phyloP scores from a whole-genome alignment of 1,139 yeast genomes.

The Entelexis sorbosivorans region DNA sequence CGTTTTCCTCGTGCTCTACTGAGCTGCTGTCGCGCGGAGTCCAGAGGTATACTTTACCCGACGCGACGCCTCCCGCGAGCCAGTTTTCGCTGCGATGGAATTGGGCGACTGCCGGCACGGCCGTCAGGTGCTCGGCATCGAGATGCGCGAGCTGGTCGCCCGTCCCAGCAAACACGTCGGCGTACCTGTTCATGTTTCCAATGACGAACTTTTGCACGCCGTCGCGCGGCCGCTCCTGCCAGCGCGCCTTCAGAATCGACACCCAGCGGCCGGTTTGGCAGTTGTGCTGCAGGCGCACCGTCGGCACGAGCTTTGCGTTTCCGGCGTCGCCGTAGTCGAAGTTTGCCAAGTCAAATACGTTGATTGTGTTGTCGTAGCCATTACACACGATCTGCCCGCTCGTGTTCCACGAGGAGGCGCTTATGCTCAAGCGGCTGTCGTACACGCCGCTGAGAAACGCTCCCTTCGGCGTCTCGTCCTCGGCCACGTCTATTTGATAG shows the following conservation, averaged over 20 bases:
- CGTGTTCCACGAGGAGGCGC: constrained; percentile 76
- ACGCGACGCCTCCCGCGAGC: constrained; percentile 88
- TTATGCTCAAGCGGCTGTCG: constrained; percentile 64
- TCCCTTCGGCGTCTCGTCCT: constrained; percentile 28
- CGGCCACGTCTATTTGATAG: constrained; percentile 29
- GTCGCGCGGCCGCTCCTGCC: constrained; percentile 65
- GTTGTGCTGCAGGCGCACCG: constrained; percentile 61
- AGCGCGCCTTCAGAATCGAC: constrained; percentile 71
- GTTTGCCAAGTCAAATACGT: constrained; percentile 44
- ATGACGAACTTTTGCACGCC: constrained; percentile 74
- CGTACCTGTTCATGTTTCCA: constrained; percentile 81
- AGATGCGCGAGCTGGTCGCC: constrained; percentile 74
- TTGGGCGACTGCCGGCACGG: constrained; percentile 81
- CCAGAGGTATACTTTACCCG: constrained; percentile 70
- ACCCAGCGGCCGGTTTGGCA: constrained; percentile 98
- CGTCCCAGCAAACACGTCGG: constrained; percentile 65
- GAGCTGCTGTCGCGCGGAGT: neutral
- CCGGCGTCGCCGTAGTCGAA: constrained; percentile 22
- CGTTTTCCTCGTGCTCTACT: no score
- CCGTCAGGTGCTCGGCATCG: constrained; percentile 51
- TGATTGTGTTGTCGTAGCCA: constrained; percentile 80
- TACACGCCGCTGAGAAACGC: constrained; percentile 47
- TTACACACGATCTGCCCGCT: constrained; percentile 73
- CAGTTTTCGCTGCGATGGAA: constrained; percentile 82
- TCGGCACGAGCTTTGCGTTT: constrained; percentile 39